Evolutionary conservation across 73 alveolate species (phyloP), one percentile per base, ranked within the genome.

Genomic region (Paramecium sexaurelia): DNA sequence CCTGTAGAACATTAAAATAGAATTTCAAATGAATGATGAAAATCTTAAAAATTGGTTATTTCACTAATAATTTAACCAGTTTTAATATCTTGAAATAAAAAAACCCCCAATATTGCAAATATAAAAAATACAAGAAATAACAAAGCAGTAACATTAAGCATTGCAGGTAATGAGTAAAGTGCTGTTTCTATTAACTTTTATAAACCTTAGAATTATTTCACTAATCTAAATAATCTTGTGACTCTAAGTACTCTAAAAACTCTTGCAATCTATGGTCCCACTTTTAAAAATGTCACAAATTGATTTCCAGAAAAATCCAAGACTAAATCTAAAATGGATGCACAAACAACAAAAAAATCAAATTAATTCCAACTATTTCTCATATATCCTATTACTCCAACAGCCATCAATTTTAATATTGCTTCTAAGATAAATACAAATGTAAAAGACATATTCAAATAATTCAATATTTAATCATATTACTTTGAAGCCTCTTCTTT

Each of bases 391-490:
- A 10, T 45, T 8, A 85, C 67, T 7, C 98, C 97, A 78, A 93
- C 93, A 9, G 98, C 99, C 15, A 93, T 71, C 0, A 97, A 47
- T 89, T 97, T 97, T 1, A 98, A 36, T 19, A 97, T 92, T 15
- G 97, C 96, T 91, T 98, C 99, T 7, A 87, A 45, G 15, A 97
- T 94, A 91, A 98, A 98, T n/a, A 97, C 94, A n/a, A 94, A 94
- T 15, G 98, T 95, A 55, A 98, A 98, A 9, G 93, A 51, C 45
- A 87, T 32, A 68, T 97, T 97, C 29, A 92, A 36, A 15, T 78
- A 13, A 61, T 86, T 92, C 15, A 97, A 92, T 24, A 68, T 15
- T 40, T 35, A 33, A 15, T 55, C 87, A 9, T 86, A 86, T 5
- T 15, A 4, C 2, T 19, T 26, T 22, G 93, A 78, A 22, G 93